Percentiles rank a stretch among this genome's conserved stretches.
Evolutionary conservation across 768 basidiomycete species (phyloP).

Genomic region (Phlegmacium glaucopus): DNA sequence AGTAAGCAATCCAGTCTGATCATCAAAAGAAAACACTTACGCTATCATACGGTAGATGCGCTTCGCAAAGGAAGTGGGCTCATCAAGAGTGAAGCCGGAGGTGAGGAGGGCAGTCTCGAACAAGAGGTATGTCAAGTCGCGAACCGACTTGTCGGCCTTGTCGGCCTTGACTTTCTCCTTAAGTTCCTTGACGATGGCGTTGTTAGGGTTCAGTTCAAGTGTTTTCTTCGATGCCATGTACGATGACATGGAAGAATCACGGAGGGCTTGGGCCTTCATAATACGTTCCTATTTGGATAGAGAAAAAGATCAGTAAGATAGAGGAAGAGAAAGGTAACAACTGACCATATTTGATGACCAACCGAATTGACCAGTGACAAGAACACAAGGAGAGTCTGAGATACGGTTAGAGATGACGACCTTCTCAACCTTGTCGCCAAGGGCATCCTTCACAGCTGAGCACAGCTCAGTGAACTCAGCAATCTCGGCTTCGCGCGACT

Average conservation of each 20-base stretch:
- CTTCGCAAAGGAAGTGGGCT: slow-evolving; percentile 91
- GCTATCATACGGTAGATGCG: slow-evolving; percentile 98
- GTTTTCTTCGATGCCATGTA: slow-evolving; percentile 99
- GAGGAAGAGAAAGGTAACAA: slow-evolving; percentile 2
- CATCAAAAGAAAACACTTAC: slow-evolving; percentile 29
- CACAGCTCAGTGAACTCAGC: slow-evolving; percentile 85
- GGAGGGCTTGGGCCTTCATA: slow-evolving; percentile 98
- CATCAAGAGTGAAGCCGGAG: slow-evolving; percentile 93
- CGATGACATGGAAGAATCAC: slow-evolving; percentile 96
- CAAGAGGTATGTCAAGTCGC: slow-evolving; percentile 91
- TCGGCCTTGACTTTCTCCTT: slow-evolving; percentile 95
- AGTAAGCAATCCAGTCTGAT: slow-evolving; percentile 4
- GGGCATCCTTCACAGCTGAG: slow-evolving; percentile 94
- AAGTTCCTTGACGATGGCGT: slow-evolving; percentile 94
- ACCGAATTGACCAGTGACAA: slow-evolving; percentile 98
- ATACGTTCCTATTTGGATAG: slow-evolving; percentile 68
- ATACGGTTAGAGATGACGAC: slow-evolving; percentile 98
- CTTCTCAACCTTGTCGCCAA: slow-evolving; percentile 99
- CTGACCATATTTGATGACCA: slow-evolving; percentile 98
- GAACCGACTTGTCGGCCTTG: slow-evolving; percentile 97
- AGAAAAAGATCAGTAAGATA: slow-evolving; percentile 5
- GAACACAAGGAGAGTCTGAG: slow-evolving; percentile 92
- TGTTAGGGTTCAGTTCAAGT: slow-evolving; percentile 89
- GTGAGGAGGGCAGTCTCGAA: slow-evolving; percentile 97
- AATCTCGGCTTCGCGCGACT: slow-evolving; percentile 79